These are phyloP conservation scores for Paraphoma chrysanthemicola DNA, from an alignment of 2,329 filamentous ascomycete species.

Conservation along the genomic window DNA sequence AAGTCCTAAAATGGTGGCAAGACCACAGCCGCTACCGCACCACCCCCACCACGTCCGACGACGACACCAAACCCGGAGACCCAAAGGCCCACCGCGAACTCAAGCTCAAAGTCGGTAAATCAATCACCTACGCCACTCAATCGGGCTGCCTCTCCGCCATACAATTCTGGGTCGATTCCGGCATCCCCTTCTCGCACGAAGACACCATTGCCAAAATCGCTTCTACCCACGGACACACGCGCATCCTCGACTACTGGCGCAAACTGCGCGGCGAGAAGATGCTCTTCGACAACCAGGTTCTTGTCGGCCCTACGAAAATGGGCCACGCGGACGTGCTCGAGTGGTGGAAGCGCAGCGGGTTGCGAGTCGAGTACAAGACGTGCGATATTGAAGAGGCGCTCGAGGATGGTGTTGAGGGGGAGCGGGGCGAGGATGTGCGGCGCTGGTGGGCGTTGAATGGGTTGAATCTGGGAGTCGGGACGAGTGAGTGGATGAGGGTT, in stretches of 20 bases:
- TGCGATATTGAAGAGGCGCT: constrained; percentile 95
- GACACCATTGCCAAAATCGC: constrained; percentile 85
- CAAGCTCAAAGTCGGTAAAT: constrained; percentile 80
- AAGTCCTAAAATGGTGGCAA: constrained; percentile 93
- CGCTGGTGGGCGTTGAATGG: constrained; percentile 90
- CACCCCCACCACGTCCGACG: constrained; percentile 23
- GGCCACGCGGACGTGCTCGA: constrained; percentile 84
- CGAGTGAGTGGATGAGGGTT: constrained; percentile 88
- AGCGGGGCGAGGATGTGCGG: constrained; percentile 74
- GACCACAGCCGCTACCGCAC: constrained; percentile 62
- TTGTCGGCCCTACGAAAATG: constrained; percentile 86
- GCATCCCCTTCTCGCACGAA: constrained; percentile 79
- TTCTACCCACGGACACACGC: constrained; percentile 82
- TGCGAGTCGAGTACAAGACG: constrained; percentile 89
- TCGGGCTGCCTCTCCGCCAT: constrained; percentile 79
- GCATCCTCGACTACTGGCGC: constrained; percentile 84
- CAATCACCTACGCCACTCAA: constrained; percentile 83
- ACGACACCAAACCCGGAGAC: constrained; percentile 25
- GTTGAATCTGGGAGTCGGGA: constrained; percentile 79
- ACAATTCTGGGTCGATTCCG: constrained; percentile 86
- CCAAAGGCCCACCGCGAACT: constrained; percentile 40
- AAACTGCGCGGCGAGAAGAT: constrained; percentile 76
- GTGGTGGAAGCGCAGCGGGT: constrained; percentile 84
- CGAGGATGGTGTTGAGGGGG: constrained; percentile 78
- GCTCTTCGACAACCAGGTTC: constrained; percentile 81